Base-by-base conservation (phyloP, 2,329 filamentous ascomycete genomes). In the Cephalotrichum gorgonifer region DNA sequence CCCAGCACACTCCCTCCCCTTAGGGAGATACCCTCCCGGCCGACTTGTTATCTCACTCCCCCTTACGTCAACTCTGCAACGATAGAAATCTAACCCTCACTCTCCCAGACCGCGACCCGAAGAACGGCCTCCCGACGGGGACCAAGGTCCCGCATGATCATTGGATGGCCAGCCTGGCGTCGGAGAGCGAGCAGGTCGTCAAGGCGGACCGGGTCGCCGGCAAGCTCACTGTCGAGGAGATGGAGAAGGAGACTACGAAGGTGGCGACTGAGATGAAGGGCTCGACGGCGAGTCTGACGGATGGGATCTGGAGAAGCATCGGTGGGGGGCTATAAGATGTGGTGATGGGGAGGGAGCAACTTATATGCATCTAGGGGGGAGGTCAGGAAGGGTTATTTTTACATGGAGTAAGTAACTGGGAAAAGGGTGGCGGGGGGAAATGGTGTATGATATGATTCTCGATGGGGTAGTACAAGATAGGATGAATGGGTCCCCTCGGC, bases 101-200 rank as follows among this genome's bases (percentile, higher is more conserved):
- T 14, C 15, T 2, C 20, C 28, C 15, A 48, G 39, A 26, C 35
- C 22, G 25, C 17, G 28, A 46, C 44, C 44, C 33, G 6, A 48
- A 48, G 39, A 49, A 49, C 39, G 44, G 28, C 3, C 47, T 39
- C 14, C 27, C 27, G 28, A 3, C 26, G 15, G 15, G 35, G 6
- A 17, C 35, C 22, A 30, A 20, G 11, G 11, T 20, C 15, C n/a
- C 25, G 23, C 25, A 50, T 56, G 83, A 74, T 48, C 75, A 88
- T 61, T 93, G 88, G 87, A 85, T 86, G 68, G 74, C 83, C 22
- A 81, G 85, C 62, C 72, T 94, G 45, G 86, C 87, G 3, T 86
- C 81, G 45, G 80, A 88, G 65, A 86, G 83, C 65, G 88, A 94
- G 71, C 85, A 86, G 63, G 79, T 79, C 57, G 74, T 93, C 65